Conservation (phyloP, 257 asterid genomes). For the Avicennia marina region DNA sequence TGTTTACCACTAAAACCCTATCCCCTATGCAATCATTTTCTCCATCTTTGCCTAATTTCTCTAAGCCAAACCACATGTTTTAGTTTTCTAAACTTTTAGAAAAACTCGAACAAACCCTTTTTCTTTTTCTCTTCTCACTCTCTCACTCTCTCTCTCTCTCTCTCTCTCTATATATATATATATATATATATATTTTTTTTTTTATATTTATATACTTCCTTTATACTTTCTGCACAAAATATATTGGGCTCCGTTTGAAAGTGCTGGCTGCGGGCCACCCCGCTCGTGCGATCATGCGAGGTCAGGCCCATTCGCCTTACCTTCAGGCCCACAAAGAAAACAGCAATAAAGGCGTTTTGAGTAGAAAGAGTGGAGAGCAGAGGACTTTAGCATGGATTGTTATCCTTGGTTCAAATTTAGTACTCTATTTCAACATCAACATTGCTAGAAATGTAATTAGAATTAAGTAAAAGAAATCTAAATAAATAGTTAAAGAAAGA, state of each 20-base stretch:
- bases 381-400: no score
- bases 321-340: constrained; percentile 18
- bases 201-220: no score
- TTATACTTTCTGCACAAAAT: no score
- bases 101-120: no score
- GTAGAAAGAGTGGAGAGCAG: no score
- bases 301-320: constrained; percentile 45
- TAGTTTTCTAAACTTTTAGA: neutral
- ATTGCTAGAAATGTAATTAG: no score
- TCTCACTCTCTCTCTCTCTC: neutral
- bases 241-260: constrained; percentile 28
- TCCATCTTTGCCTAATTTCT: constrained; percentile 35
- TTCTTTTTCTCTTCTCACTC: neutral
- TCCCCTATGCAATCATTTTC: constrained; percentile 46
- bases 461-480: no score
- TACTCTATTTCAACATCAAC: no score
- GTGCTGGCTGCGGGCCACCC: constrained; percentile 50
- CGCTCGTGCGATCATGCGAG: constrained; percentile 80
- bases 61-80: constrained; percentile 5
- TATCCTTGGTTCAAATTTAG: no score
- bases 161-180: constrained; percentile 13
- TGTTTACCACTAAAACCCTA: constrained; percentile 56
- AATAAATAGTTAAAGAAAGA: no score
- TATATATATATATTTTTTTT: constrained; percentile 25
- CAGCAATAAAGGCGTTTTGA: neutral